phyloP scores from a whole-genome alignment of 2,329 filamentous ascomycete species.

The Alternaria panax region DNA sequence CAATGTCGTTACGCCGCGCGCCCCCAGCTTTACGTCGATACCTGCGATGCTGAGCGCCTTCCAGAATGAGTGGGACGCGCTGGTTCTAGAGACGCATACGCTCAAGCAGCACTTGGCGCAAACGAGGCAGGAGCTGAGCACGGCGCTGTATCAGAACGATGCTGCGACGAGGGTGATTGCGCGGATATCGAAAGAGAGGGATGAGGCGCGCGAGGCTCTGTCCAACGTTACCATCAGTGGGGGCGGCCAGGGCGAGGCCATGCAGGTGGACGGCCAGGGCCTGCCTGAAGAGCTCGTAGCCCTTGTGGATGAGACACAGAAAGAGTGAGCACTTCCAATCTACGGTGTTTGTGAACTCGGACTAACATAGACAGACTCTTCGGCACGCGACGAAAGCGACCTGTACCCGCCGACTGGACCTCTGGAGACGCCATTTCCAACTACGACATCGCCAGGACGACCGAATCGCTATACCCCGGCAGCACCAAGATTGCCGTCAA shows the following conservation, averaged over 20 bases:
- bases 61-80: conserved; percentile 97
- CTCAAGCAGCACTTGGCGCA: conserved; percentile 87
- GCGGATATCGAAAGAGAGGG: conserved; percentile 85
- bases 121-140: conserved; percentile 91
- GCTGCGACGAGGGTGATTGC: conserved; percentile 96
- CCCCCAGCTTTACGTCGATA: conserved; percentile 93
- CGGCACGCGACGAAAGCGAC: conserved; percentile 87
- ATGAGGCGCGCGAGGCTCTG: conserved; percentile 89
- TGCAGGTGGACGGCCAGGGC: conserved; percentile 86
- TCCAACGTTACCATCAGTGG: conserved; percentile 81
- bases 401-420: conserved; percentile 84
- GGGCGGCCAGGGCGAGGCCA: conserved; percentile 71
- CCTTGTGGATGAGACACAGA: conserved; percentile 81
- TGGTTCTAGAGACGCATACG: conserved; percentile 90
- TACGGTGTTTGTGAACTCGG: no score
- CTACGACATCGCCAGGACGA: conserved; percentile 62
- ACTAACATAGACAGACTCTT: conserved; percentile 69
- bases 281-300: conserved; percentile 75
- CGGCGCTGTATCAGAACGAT: conserved; percentile 95
- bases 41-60: conserved; percentile 92
- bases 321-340: conserved; percentile 64
- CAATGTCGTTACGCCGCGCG: conserved; percentile 84
- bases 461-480: conserved; percentile 67
- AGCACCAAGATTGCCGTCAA: conserved; percentile 66
- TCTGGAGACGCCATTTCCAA: conserved; percentile 73